These are phyloP conservation scores for Aegilops speltoides DNA, from an alignment of 176 grass and related monocot species.

Conservation along the genomic window DNA sequence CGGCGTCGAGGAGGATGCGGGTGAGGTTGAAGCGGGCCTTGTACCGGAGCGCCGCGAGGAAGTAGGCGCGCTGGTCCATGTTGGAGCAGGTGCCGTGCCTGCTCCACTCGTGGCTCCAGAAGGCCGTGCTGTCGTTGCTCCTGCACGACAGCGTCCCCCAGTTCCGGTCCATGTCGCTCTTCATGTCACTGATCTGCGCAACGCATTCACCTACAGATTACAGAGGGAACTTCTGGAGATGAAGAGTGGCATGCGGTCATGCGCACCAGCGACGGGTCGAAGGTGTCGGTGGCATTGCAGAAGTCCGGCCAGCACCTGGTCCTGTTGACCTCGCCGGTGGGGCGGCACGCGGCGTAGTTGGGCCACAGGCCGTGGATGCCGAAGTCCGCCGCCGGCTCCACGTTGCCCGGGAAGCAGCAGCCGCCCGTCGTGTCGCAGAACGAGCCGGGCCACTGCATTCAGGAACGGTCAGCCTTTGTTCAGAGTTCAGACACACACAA, in stretches of 20 bases:
- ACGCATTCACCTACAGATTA: too few relatives aligned
- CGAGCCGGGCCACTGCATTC: slow-evolving; percentile 63
- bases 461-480: background rate
- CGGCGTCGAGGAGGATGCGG: background rate
- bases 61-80: slow-evolving; percentile 50
- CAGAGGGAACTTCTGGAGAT: too few relatives aligned
- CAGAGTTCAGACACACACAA: background rate
- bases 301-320: slow-evolving; percentile 8
- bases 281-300: slow-evolving; percentile 1
- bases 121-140: slow-evolving; percentile 15
- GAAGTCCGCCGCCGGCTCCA: slow-evolving; percentile 53
- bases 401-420: slow-evolving; percentile 57
- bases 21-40: background rate
- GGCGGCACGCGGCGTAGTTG: slow-evolving; percentile 43
- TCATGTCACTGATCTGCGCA: slow-evolving; percentile 25
- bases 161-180: background rate
- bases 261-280: background rate
- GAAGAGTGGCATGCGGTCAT: too few relatives aligned
- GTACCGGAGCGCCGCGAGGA: slow-evolving; percentile 31
- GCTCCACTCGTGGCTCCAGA: slow-evolving; percentile 70
- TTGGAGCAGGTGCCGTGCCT: slow-evolving; percentile 51
- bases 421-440: slow-evolving; percentile 46
- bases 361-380: slow-evolving; percentile 77
- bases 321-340: background rate
- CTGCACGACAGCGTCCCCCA: slow-evolving; percentile 60